phyloP scores from a whole-genome alignment of 768 basidiomycete species.

The Lactifluus hygrophoroides region DNA sequence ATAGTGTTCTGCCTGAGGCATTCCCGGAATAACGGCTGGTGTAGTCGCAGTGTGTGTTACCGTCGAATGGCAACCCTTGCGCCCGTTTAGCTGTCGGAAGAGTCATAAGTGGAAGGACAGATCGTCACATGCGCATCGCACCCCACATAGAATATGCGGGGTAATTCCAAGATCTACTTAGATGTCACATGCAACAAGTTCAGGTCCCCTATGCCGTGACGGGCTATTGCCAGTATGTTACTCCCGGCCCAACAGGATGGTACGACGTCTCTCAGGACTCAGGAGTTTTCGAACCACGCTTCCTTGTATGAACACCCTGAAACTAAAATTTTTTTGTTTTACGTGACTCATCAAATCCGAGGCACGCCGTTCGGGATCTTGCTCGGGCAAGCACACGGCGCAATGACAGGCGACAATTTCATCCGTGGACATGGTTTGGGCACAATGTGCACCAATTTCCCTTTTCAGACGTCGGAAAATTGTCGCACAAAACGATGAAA shows the following conservation, averaged over 20 bases:
- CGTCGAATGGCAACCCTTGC: conserved; percentile 9
- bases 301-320: conserved; percentile 8
- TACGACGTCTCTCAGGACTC: neutral
- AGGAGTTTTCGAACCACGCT: neutral
- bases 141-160: conserved; percentile 15
- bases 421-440: neutral
- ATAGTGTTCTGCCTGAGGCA: conserved; percentile 1
- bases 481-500: conserved; percentile 1
- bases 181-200: conserved; percentile 6
- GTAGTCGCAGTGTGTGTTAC: neutral
- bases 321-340: conserved; percentile 4
- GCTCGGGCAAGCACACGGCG: neutral
- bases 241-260: conserved; percentile 2
- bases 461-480: conserved; percentile 5
- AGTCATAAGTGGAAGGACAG: conserved; percentile 3
- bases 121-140: conserved; percentile 14
- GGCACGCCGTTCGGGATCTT: neutral
- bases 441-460: neutral
- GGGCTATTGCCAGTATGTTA: conserved; percentile 8
- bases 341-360: conserved; percentile 6
- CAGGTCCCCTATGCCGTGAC: conserved; percentile 1
- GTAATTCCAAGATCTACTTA: conserved; percentile 4
- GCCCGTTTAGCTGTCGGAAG: conserved; percentile 7
- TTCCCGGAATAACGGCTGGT: conserved; percentile 2
- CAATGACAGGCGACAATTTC: neutral